phyloP scores from a whole-genome alignment of 352 stramenopile species.

The Globisporangium paroecandrum region DNA sequence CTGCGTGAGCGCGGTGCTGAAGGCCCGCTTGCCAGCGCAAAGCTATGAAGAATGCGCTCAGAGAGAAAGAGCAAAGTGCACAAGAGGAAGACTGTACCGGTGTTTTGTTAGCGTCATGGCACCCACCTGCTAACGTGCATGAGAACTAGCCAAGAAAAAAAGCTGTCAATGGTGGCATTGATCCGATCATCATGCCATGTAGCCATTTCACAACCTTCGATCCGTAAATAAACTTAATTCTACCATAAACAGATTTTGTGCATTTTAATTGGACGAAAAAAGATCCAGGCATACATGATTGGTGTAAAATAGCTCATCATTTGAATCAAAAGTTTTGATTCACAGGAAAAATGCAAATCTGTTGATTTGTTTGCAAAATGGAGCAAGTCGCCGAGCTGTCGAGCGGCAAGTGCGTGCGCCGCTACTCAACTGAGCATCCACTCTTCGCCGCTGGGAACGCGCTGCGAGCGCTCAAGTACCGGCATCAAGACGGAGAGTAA shows the following conservation, averaged over 20 bases:
- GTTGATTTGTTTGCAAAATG: conserved; percentile 14
- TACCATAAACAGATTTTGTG: too few relatives aligned
- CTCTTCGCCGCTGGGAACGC: conserved; percentile 44
- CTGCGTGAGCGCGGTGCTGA: not conserved
- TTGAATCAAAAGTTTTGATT: too few relatives aligned
- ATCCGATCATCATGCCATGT: not conserved
- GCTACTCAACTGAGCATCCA: conserved; percentile 48
- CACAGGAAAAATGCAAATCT: not conserved
- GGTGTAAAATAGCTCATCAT: not conserved
- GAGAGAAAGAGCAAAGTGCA: not conserved
- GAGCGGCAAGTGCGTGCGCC: conserved; percentile 47
- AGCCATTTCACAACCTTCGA: not conserved
- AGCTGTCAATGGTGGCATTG: too few relatives aligned
- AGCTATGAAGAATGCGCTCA: not conserved
- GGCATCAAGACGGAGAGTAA: conserved; percentile 34
- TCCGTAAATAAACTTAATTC: too few relatives aligned
- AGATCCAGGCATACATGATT: not conserved
- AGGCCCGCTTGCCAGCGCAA: not conserved
- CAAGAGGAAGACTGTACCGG: too few relatives aligned
- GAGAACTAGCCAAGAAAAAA: not conserved
- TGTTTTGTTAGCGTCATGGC: too few relatives aligned
- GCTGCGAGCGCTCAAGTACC: conserved; percentile 42
- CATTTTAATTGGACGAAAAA: too few relatives aligned
- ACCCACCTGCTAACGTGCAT: too few relatives aligned
- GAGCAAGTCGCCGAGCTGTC: conserved; percentile 28